These are phyloP conservation scores for Leccinum olivaceopallidum DNA, from an alignment of 768 basidiomycete species.

Conservation along the genomic window DNA sequence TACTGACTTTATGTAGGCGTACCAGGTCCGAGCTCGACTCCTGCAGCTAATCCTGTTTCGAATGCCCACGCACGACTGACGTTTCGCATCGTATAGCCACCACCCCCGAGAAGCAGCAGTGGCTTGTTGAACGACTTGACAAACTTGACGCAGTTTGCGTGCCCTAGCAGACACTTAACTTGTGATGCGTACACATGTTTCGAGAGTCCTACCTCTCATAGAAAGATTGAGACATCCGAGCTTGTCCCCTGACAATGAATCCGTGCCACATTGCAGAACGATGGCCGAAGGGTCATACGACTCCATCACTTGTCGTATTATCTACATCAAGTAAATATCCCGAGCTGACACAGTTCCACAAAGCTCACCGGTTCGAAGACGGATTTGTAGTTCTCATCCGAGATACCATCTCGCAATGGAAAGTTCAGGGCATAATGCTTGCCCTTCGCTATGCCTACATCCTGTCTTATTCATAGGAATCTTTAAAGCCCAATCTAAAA, in stretches of 20 bases:
- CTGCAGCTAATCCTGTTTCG: constrained; percentile 97
- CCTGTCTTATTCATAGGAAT: constrained; percentile 45
- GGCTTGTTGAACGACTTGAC: constrained; percentile 97
- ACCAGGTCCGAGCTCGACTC: constrained; percentile 89
- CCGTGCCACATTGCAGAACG: constrained; percentile 96
- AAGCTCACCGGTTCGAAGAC: constrained; percentile 89
- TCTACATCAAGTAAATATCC: constrained; percentile 45
- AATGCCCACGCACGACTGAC: constrained; percentile 97
- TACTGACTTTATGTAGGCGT: constrained; percentile 2
- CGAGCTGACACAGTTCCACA: background rate
- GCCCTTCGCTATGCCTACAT: constrained; percentile 91
- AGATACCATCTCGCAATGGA: constrained; percentile 91
- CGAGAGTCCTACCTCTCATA: constrained; percentile 68
- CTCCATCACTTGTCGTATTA: constrained; percentile 92
- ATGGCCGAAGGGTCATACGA: constrained; percentile 93
- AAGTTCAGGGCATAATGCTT: constrained; percentile 95
- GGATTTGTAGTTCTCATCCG: constrained; percentile 91
- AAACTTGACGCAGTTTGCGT: constrained; percentile 96
- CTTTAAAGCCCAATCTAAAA: constrained; percentile 1
- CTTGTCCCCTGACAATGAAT: constrained; percentile 95
- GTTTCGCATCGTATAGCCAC: constrained; percentile 98
- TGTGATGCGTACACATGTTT: background rate
- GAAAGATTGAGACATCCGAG: constrained; percentile 95
- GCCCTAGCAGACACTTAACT: constrained; percentile 50
- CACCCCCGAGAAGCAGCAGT: constrained; percentile 91